These are phyloP conservation scores for Metarhizium guizhouense DNA, from an alignment of 2,329 filamentous ascomycete genomes.

Conservation along the genomic window DNA sequence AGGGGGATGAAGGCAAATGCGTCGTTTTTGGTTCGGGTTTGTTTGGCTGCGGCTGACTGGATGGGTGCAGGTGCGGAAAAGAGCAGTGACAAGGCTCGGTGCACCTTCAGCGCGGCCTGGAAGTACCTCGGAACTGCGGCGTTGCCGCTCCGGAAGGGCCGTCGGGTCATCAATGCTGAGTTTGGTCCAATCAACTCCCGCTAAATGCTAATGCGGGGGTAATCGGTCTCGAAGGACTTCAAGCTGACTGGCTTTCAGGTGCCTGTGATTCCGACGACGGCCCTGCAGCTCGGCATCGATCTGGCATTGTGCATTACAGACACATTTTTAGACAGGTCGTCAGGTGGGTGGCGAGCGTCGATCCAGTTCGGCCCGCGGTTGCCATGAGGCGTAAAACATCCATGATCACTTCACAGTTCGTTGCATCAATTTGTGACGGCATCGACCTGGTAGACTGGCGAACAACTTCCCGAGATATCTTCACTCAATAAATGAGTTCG, in stretches of 20 bases:
- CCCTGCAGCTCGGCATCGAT: not conserved
- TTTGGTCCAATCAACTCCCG: slow-evolving; percentile 16
- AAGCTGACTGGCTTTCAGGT: not conserved
- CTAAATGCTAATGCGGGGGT: slow-evolving; percentile 17
- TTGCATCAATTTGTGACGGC: too few relatives aligned
- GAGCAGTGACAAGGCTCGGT: not conserved
- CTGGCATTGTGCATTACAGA: not conserved
- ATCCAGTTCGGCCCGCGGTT: too few relatives aligned
- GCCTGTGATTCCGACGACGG: not conserved
- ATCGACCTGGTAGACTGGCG: too few relatives aligned
- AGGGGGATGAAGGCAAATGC: not conserved
- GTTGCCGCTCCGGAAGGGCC: slow-evolving; percentile 2
- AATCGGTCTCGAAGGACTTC: not conserved
- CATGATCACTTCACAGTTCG: too few relatives aligned
- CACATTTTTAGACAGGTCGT: too few relatives aligned
- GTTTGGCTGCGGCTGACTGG: not conserved
- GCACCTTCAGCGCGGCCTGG: not conserved
- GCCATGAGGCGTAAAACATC: too few relatives aligned
- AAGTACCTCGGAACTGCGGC: not conserved
- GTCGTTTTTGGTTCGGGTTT: not conserved
- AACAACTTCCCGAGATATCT: too few relatives aligned
- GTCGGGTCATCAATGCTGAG: not conserved
- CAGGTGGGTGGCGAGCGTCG: too few relatives aligned
- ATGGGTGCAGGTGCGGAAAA: not conserved
- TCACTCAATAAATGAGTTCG: too few relatives aligned